Percentiles rank a stretch among this genome's conserved stretches.
Conservation (phyloP, 1,284 basidiomycete genomes). For the Cryptococcus sp. region DNA sequence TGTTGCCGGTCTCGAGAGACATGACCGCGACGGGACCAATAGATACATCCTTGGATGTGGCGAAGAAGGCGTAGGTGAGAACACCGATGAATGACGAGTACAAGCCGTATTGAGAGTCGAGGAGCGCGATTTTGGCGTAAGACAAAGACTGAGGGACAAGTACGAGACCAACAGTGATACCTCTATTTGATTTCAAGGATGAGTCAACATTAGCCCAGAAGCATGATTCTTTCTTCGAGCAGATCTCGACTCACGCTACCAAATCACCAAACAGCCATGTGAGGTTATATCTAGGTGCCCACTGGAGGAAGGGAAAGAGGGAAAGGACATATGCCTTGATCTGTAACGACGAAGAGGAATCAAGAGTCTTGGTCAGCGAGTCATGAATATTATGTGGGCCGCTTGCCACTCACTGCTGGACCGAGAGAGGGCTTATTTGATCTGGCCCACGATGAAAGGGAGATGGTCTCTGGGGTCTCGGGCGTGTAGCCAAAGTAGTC, state of each 20-base stretch:
- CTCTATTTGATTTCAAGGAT: constrained; percentile 28
- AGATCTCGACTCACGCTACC: constrained; percentile 61
- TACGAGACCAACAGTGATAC: constrained; percentile 87
- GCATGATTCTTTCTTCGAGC: too few species aligned
- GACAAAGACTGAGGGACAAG: constrained; percentile 75
- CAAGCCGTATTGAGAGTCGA: constrained; percentile 84
- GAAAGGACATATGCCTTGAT: constrained; percentile 63
- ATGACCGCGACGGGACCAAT: constrained; percentile 98
- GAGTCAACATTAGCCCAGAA: constrained; percentile 9
- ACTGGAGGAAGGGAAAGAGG: constrained; percentile 79
- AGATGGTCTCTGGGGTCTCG: constrained; percentile 39
- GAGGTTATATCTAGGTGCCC: constrained; percentile 75
- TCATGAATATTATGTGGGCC: too few species aligned
- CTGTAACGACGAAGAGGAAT: constrained; percentile 34
- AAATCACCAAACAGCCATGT: constrained; percentile 64
- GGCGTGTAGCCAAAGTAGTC: constrained; percentile 42
- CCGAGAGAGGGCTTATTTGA: constrained; percentile 25
- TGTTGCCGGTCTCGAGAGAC: constrained; percentile 80
- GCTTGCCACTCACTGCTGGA: constrained; percentile 25
- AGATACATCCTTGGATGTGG: constrained; percentile 92
- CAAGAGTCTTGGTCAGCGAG: neutral
- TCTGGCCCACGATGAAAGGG: constrained; percentile 32
- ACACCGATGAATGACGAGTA: constrained; percentile 93
- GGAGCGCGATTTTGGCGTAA: constrained; percentile 74
- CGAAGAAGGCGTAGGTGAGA: constrained; percentile 52